phyloP scores from a whole-genome alignment of 371 early-diverging fungal species.

The Capillidium heterosporum region DNA sequence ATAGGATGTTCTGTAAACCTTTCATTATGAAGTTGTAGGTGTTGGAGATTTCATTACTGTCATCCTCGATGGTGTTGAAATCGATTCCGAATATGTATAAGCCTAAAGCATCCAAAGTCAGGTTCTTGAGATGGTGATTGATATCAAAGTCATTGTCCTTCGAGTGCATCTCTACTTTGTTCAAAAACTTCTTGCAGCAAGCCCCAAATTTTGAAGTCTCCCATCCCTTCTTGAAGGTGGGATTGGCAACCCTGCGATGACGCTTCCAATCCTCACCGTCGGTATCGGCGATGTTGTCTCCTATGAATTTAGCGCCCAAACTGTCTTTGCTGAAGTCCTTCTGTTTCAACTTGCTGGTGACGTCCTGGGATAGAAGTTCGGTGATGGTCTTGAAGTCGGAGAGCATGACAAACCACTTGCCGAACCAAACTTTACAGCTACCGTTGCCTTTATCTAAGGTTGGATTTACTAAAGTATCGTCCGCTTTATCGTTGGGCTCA shows the following conservation, averaged over 20 bases:
- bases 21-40: neutral
- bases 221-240: neutral
- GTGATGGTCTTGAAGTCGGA: neutral
- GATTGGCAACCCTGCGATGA: neutral
- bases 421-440: neutral
- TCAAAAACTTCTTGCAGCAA: neutral
- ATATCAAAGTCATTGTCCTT: neutral
- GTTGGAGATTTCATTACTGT: neutral
- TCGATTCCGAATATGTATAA: neutral
- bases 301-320: neutral
- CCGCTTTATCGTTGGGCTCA: too few species aligned
- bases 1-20: neutral
- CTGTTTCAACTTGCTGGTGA: neutral
- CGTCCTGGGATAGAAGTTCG: neutral
- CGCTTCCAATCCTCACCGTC: neutral
- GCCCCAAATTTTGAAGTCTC: neutral
- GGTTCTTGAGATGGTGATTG: neutral
- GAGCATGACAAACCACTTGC: neutral
- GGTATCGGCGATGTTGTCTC: neutral
- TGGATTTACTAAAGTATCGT: neutral
- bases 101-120: neutral
- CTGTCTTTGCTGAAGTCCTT: neutral
- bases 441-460: too few species aligned
- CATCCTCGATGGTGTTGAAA: neutral
- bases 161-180: neutral